Evolutionary conservation across 2,329 filamentous ascomycete genomes (phyloP), one percentile per base, ranked within the genome.

Genomic region (Pseudogymnoascus sp.): DNA sequence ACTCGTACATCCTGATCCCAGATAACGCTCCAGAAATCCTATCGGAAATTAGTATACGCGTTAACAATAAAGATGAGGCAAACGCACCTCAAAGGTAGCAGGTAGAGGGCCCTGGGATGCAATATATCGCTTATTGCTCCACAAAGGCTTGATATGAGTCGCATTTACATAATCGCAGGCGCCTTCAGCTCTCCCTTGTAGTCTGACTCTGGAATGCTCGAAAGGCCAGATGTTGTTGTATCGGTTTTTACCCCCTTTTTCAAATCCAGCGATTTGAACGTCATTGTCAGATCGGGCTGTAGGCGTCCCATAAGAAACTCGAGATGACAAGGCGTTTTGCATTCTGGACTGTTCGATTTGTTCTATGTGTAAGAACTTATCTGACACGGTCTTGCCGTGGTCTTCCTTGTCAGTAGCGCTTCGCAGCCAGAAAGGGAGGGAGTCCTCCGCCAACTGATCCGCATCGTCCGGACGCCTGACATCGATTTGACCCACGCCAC

Each of bases 141-240:
- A 84, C 28, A 87, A 84, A 1, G 93, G 85, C 73, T 90, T 88
- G 67, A 98, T 80, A 69, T 96, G 86, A 74, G 90, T 98, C 16
- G 93, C 95, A 73, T 99, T 99, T 77, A 99, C 87, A 72, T 99
- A 99, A 75, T 99, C 95, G 75, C 93, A 96, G 21, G 80, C 82
- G 11, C 87, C 88, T 1, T 83, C 79, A 0, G 83, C 78, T 37
- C 88, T 85, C 45, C 85, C 85, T 68, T 90, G 82, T 57, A 99
- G 77, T 68, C 85, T 92, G 63, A 99, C 95, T 65, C 95, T 82
- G 2, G 92, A 88, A 75, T 99, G 95, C 72, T 98, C 93, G 73
- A 96, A 99, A 0, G 95, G 95, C 77, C 96, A 88, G 64, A 98
- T 97, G 70, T 97, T 96, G 78, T 97, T 98, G 79, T 99, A 99